Base-by-base conservation (phyloP, 352 stramenopile species). In the Globisporangium nodosum region DNA sequence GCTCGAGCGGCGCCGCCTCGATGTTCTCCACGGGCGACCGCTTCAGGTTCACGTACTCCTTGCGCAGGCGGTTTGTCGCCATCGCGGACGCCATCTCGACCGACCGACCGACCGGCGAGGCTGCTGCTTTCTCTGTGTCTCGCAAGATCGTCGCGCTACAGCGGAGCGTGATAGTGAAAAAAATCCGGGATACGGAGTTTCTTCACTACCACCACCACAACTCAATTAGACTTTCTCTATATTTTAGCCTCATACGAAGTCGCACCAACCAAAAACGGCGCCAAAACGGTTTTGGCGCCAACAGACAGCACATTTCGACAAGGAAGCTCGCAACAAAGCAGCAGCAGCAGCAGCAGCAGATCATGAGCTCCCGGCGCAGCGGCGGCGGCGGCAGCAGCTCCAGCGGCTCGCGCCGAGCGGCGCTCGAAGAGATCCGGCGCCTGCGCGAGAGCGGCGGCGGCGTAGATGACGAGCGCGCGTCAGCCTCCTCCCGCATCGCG, bases 1-100 rank as follows among this genome's bases (percentile, higher is more conserved):
- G 80, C 74, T 97, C 89, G 62, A 94, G 68, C 37, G 93, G 91
- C 45, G 74, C 72, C 30, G 90, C 88, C 39, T 73, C 71, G 52
- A 98, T 96, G 73, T 94, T 96, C 64, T 87, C 76, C 60, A 88
- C 79, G 16, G 92, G 90, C 53, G 88, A 90, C 66, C 90, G 94
- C 60, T 87, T 71, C 47, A 98, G 64, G 35, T 77, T 71, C 56
- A 94, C 67, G 58, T 97, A 95, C 72, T 98, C 90, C 66, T 96
- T 94, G 33, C 87, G 88, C 54, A 98, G 73, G 33, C 92, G 85
- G 64, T 93, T 88, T 35, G 84, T 96, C 16, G 83, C 83, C 75
- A 92, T 88, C 51, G 73, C 70, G 39, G 74, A 88, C 70, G 81
- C 78, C 80, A 92, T 89, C 8, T 11, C n/a, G 50, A 27, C 21